Evolutionary conservation across 2,329 filamentous ascomycete species (phyloP), one percentile per base, ranked within the genome.

Genomic region (Penicillium sp.): DNA sequence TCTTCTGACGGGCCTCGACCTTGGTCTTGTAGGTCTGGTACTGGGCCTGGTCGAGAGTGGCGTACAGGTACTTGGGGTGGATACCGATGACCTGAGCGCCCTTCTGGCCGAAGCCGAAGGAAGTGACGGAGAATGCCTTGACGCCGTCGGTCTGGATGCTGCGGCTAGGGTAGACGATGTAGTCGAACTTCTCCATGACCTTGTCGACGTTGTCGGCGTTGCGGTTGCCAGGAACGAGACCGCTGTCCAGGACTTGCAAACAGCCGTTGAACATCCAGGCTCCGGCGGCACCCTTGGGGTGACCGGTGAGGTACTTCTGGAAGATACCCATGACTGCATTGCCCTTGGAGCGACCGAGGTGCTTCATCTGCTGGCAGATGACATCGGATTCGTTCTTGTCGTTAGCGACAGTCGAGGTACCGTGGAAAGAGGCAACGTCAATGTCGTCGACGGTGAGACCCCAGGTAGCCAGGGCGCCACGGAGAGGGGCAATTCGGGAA

Each of bases 181-280:
- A 88, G 70, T 99, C 93, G 62, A 93, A 99, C 70, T 96, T 82
- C 80, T 97, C 92, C 88, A 99, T 95, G 61, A 91, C 80, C 68
- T 91, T 83, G 69, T 99, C 93, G 47, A 99, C 84, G 61, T 99
- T 99, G 77, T 99, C 93, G 43, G 93, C 93, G 64, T 99, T 99
- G 65, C 91, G 87, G 77, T 99, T 99, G 52, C 93, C 93, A 12
- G 93, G 93, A 19, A 99, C 92, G 41, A 99, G 79, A 66, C 93
- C 93, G 43, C 81, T 86, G 78, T 97, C 95, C 63, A 99, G 82
- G 38, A 96, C 89, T 72, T 99, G 93, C 70, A 99, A 77, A 71
- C 89, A 93, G 59, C 93, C 93, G 78, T 99, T 99, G 81, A 99
- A 85, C 93, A 99, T 99, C 91, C 93, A 99, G 41, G 92, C 93